Evolutionary conservation across 2,329 filamentous ascomycete genomes (phyloP).

Genomic region (Fusarium tupiense): DNA sequence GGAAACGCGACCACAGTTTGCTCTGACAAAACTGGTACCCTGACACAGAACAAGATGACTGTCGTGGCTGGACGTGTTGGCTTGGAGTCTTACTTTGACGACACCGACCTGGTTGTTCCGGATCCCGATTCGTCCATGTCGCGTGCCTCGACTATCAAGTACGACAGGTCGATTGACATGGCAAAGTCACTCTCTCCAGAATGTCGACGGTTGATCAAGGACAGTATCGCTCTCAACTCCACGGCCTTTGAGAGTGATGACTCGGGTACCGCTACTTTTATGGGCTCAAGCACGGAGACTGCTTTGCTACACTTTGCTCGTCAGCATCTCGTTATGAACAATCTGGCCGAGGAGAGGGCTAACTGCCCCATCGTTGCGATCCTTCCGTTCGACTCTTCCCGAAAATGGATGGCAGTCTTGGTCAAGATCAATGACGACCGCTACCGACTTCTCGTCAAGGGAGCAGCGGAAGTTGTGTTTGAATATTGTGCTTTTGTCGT

Average conservation of each 20-base stretch:
- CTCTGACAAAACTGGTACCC: slow-evolving; percentile 73
- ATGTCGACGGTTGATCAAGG: slow-evolving; percentile 50
- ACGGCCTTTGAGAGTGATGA: slow-evolving; percentile 63
- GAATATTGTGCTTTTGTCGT: slow-evolving; percentile 55
- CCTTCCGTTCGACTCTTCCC: slow-evolving; percentile 63
- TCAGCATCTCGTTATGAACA: slow-evolving; percentile 59
- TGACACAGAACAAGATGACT: slow-evolving; percentile 72
- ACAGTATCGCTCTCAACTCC: slow-evolving; percentile 58
- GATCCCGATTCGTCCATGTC: slow-evolving; percentile 35
- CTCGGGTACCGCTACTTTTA: slow-evolving; percentile 51
- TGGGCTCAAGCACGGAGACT: slow-evolving; percentile 66
- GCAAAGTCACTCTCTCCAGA: slow-evolving; percentile 47
- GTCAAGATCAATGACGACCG: slow-evolving; percentile 56
- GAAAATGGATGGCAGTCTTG: slow-evolving; percentile 67
- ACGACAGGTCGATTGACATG: slow-evolving; percentile 44
- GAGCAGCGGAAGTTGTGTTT: slow-evolving; percentile 66
- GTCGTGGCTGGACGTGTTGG: slow-evolving; percentile 67
- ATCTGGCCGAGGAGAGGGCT: slow-evolving; percentile 57
- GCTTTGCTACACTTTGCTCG: slow-evolving; percentile 61
- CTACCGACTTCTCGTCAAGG: slow-evolving; percentile 65
- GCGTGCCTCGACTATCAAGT: slow-evolving; percentile 35
- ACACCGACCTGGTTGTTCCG: slow-evolving; percentile 42
- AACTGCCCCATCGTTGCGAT: slow-evolving; percentile 59
- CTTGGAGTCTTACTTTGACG: slow-evolving; percentile 49
- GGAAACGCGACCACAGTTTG: slow-evolving; percentile 71